These are phyloP conservation scores for Fusarium transvaalense DNA, from an alignment of 2,329 filamentous ascomycete genomes.

Conservation along the genomic window DNA sequence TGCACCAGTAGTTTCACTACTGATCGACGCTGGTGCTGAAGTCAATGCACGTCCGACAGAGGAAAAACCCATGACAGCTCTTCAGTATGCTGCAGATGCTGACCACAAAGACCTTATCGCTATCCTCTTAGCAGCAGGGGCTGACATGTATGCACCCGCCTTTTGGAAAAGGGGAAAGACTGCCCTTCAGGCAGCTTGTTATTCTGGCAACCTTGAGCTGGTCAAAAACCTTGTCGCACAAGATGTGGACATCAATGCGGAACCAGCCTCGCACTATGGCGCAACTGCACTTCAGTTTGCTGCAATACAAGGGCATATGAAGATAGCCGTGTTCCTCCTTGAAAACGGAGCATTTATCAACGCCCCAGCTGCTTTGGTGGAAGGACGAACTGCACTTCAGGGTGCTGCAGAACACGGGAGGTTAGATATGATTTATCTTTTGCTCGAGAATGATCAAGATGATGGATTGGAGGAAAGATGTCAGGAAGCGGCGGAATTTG, in stretches of 20 bases:
- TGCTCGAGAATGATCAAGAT: slow-evolving; percentile 6
- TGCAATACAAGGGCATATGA: neutral
- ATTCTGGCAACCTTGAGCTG: neutral
- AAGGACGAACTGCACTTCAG: neutral
- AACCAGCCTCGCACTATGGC: neutral
- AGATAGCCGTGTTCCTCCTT: neutral
- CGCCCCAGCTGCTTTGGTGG: neutral
- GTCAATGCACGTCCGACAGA: neutral
- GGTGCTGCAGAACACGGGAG: neutral
- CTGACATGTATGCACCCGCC: neutral
- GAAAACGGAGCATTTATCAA: neutral
- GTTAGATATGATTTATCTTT: neutral
- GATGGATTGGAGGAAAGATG: neutral
- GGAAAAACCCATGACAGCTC: neutral
- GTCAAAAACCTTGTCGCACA: neutral
- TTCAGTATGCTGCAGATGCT: neutral
- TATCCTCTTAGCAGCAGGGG: neutral
- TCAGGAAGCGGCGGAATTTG: neutral
- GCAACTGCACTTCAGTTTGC: neutral
- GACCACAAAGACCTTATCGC: neutral
- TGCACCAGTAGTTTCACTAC: neutral
- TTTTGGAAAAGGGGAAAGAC: neutral
- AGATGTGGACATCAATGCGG: neutral
- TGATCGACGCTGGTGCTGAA: neutral
- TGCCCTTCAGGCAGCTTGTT: neutral